These are phyloP conservation scores for Sonneratia alba DNA, from an alignment of 345 rosid genomes.

Conservation along the genomic window DNA sequence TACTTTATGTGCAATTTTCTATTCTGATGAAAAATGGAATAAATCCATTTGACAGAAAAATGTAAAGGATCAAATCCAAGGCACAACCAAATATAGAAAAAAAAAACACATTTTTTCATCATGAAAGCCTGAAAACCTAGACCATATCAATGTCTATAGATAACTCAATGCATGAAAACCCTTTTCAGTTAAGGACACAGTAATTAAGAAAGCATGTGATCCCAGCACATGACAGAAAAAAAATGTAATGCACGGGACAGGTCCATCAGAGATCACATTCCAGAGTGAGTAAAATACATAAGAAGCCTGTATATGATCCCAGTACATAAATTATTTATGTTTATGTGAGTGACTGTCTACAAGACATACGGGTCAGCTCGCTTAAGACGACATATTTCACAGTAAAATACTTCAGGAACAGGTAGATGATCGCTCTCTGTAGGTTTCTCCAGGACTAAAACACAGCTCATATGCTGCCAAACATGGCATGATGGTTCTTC, in stretches of 20 bases:
- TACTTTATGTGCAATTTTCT: background rate
- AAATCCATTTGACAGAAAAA: background rate
- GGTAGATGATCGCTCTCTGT: slow-evolving; percentile 45
- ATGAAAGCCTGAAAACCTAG: background rate
- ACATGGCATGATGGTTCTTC: slow-evolving; percentile 66
- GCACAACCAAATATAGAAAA: background rate
- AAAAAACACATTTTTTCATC: too few species aligned
- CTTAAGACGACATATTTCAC: slow-evolving; percentile 82
- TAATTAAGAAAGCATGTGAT: background rate
- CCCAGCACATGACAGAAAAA: background rate
- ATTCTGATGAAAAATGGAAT: background rate
- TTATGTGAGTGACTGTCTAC: background rate
- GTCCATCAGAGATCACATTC: slow-evolving; percentile 71
- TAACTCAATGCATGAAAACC: background rate
- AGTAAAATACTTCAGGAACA: slow-evolving; percentile 64
- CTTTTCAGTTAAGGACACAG: background rate
- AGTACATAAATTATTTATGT: background rate
- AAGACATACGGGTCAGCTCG: slow-evolving; percentile 94
- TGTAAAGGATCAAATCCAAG: background rate
- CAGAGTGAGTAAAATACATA: slow-evolving; percentile 46
- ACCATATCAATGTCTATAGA: background rate
- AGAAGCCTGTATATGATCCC: slow-evolving; percentile 23
- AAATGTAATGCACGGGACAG: slow-evolving; percentile 55
- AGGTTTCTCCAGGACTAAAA: slow-evolving; percentile 65
- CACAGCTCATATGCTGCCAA: slow-evolving; percentile 84